Conservation (phyloP, 169 alveolate genomes). For the Plasmodium knowlesi region DNA sequence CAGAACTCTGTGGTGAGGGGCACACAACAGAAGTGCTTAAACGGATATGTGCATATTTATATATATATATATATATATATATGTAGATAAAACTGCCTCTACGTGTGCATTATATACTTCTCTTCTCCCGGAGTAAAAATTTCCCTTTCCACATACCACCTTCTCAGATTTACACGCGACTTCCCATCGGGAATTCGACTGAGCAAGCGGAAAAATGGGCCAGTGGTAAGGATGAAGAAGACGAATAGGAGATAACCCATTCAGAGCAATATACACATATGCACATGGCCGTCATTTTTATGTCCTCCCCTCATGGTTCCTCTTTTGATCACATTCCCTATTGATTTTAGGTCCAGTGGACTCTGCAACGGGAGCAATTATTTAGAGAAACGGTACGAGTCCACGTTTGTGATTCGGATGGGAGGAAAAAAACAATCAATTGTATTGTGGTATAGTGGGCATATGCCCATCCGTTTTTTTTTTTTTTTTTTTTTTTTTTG, state of each 20-base stretch:
- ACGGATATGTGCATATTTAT: neutral
- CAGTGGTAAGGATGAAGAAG: neutral
- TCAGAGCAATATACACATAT: neutral
- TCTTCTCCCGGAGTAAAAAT: neutral
- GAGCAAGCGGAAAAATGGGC: neutral
- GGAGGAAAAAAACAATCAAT: neutral
- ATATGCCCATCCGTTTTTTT: neutral
- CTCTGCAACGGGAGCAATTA: conserved; percentile 41
- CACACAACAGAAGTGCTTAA: neutral
- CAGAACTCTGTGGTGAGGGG: conserved; percentile 31
- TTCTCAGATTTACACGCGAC: conserved; percentile 20
- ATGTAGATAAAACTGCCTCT: neutral
- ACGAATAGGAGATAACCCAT: neutral
- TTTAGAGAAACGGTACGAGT: neutral
- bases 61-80: neutral
- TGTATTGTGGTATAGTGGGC: neutral
- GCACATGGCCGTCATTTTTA: neutral
- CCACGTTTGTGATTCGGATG: neutral
- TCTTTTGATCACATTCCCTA: neutral
- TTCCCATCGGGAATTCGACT: neutral
- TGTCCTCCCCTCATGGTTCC: neutral
- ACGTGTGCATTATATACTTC: neutral
- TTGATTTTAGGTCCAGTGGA: conserved; percentile 34
- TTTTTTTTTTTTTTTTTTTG: neutral
- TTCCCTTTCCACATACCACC: neutral